A percentile compares a stretch with the other conserved stretches of the same genome.
Conservation (phyloP, 2,329 filamentous ascomycete species). For the Coniochaeta ligniaria region DNA sequence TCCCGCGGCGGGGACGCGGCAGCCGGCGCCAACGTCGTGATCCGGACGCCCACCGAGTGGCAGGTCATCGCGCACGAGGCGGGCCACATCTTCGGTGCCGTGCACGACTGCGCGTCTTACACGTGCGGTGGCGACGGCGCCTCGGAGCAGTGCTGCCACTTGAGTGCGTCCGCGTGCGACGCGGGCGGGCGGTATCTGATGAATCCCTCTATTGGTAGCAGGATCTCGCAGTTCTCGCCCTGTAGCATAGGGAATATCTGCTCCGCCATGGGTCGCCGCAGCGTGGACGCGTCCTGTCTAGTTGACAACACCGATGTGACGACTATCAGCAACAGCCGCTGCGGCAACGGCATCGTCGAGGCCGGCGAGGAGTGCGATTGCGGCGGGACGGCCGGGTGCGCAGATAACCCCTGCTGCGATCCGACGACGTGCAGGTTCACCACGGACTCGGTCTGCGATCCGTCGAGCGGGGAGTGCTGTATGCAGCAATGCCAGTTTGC, state of each 20-base stretch:
- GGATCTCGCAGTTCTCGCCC: too few species aligned
- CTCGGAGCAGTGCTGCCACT: too few species aligned
- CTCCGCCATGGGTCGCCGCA: too few species aligned
- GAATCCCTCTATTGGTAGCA: too few species aligned
- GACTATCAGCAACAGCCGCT: constrained; percentile 64
- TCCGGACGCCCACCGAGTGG: constrained; percentile 79
- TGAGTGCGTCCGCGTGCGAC: too few species aligned
- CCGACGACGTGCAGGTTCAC: constrained; percentile 81
- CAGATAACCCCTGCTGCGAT: constrained; percentile 74
- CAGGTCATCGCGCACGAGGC: constrained; percentile 93
- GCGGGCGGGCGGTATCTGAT: too few species aligned
- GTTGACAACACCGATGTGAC: constrained; percentile 37
- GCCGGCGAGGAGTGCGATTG: constrained; percentile 95
- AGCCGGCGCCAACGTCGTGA: constrained; percentile 81
- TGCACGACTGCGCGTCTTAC: constrained; percentile 43
- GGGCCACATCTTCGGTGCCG: constrained; percentile 90
- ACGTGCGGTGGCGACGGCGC: too few species aligned
- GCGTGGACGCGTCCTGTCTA: too few species aligned
- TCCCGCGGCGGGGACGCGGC: constrained; percentile 52
- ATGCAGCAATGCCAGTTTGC: constrained; percentile 59
- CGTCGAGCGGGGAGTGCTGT: constrained; percentile 77
- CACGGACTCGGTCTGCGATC: constrained; percentile 67
- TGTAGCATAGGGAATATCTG: too few species aligned
- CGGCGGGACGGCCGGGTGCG: constrained; percentile 67
- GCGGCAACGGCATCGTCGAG: constrained; percentile 66